Base-by-base conservation (phyloP, 2,329 filamentous ascomycete species). In the Ampelomyces quisqualis region DNA sequence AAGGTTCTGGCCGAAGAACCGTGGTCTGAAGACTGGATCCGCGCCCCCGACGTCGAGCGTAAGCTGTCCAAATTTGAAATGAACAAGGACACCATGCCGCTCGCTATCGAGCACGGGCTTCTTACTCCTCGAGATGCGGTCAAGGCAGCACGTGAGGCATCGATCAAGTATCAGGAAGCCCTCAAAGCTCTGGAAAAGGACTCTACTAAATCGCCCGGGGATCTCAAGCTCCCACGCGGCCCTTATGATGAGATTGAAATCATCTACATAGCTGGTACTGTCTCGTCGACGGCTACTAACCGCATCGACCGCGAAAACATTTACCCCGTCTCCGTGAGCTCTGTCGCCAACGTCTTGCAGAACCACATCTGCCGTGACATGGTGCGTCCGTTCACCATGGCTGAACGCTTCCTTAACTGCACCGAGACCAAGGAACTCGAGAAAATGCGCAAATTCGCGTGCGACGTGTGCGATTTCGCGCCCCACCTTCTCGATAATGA, bases 401-500 rank as follows among this genome's bases (percentile, higher is more conserved):
- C 65, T 7, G 51, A 62, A 19, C 59, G 62, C 19, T 64, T 67
- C 27, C 46, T 68, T 23, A 57, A 50, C 37, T 62, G 57, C 38
- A 58, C 57, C 17, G 63, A 67, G 24, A 63, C 55, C 1, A 51
- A 48, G n/a, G 57, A 64, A 37, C 58, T 68, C 4, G 53, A 53
- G 26, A 50, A 57, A 19, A 54, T 67, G 52, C 63, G 61, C 18
- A 49, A 59, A 15, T 65, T 65, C 23, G 65, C 63, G 7, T 65
- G 60, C 28, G 59, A 65, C 29, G 57, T 67, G 15, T 64, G 60
- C 40, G 64, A 68, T 38, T 68, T 60, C 29, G 62, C 62, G n/a
- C 65, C 65, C 11, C 65, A 68, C 32, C 58, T 68, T 13, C 58
- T 68, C 7, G 65, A 68, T 40, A 68, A 68, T 34, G 65, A 68